Evolutionary conservation across 257 asterid genomes (phyloP).

Genomic region (Nicotiana sylvestris): DNA sequence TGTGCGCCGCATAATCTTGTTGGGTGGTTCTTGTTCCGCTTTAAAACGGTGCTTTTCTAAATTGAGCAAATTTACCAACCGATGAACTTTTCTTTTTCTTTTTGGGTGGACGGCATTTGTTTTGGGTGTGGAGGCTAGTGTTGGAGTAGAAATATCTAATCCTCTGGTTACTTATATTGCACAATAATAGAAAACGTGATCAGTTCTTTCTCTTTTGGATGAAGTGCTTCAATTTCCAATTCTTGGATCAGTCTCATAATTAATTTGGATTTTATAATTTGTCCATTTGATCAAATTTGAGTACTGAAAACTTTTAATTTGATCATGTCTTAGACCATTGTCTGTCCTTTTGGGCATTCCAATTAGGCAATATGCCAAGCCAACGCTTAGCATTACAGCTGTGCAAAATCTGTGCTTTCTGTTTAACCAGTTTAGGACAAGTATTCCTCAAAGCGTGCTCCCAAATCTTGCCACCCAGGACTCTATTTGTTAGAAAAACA

Average conservation of each 20-base stretch:
- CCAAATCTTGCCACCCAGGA: background rate
- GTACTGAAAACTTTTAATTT: background rate
- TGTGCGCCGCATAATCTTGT: background rate
- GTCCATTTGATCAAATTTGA: background rate
- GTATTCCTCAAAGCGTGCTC: background rate
- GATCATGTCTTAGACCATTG: background rate
- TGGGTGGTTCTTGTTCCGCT: background rate
- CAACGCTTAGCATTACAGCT: background rate
- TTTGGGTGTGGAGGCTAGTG: background rate
- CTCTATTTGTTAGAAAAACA: background rate
- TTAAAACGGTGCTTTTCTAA: too few relatives aligned
- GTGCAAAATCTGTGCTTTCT: background rate
- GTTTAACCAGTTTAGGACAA: slow-evolving; percentile 5
- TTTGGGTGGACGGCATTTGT: background rate
- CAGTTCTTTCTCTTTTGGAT: background rate
- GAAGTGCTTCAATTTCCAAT: background rate
- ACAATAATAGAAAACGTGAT: background rate
- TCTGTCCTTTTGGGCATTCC: background rate
- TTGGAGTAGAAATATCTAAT: background rate
- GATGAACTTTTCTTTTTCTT: background rate
- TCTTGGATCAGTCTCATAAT: background rate
- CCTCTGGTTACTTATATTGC: background rate
- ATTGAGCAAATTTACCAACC: too few relatives aligned
- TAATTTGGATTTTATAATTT: background rate
- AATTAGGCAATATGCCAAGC: background rate